phyloP scores from a whole-genome alignment of 495 filamentous ascomycete genomes.

The Xylaria sp. region DNA sequence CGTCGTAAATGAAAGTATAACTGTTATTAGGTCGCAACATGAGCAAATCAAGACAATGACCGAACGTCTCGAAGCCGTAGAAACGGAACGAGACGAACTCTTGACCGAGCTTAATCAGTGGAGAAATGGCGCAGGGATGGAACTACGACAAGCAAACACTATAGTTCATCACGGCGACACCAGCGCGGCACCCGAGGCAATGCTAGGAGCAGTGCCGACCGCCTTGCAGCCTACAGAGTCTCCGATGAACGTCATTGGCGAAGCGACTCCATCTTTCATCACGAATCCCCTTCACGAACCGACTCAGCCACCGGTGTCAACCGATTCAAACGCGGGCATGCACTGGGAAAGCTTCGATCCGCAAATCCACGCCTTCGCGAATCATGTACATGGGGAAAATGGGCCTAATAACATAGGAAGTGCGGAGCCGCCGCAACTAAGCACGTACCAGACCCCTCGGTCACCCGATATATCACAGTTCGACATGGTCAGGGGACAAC shows the following conservation, averaged over 20 bases:
- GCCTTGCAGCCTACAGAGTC: conserved; percentile 17
- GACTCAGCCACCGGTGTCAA: not conserved
- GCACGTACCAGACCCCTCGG: conserved; percentile 18
- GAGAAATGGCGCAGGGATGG: conserved; percentile 29
- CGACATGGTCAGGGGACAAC: conserved; percentile 13
- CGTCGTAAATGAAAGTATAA: conserved; percentile 35
- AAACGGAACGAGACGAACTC: conserved; percentile 37
- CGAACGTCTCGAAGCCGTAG: conserved; percentile 28
- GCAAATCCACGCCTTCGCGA: conserved; percentile 23
- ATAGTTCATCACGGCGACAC: conserved; percentile 24
- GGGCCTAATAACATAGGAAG: not conserved
- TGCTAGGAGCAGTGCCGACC: conserved; percentile 14
- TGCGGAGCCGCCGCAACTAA: conserved; percentile 9
- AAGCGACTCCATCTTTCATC: conserved; percentile 21
- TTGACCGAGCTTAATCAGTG: conserved; percentile 35
- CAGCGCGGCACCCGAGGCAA: not conserved
- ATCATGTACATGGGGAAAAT: conserved; percentile 18
- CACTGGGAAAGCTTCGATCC: conserved; percentile 28
- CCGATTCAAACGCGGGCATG: conserved; percentile 11
- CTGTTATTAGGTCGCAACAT: conserved; percentile 33
- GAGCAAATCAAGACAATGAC: conserved; percentile 27
- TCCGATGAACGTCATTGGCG: conserved; percentile 15
- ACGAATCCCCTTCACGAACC: conserved; percentile 13
- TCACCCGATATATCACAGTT: conserved; percentile 13
- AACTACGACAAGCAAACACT: conserved; percentile 16